phyloP scores from a whole-genome alignment of 2,329 filamentous ascomycete genomes.

The Pyrenochaeta sp. region DNA sequence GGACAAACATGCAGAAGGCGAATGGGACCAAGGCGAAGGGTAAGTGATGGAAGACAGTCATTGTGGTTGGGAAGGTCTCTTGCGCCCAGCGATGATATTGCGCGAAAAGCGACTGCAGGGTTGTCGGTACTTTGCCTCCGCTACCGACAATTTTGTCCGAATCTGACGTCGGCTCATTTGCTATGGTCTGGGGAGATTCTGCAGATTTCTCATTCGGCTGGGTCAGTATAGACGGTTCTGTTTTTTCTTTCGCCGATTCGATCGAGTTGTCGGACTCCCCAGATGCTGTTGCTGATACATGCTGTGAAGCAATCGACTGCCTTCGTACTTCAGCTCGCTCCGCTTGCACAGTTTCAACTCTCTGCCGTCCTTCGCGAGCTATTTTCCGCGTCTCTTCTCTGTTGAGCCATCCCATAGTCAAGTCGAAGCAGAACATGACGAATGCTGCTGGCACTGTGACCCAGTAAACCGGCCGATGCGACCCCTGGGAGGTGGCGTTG shows the following conservation, averaged over 20 bases:
- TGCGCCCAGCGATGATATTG: constrained; percentile 66
- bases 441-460: constrained; percentile 73
- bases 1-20: constrained; percentile 76
- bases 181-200: constrained; percentile 3
- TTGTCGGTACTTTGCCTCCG: constrained; percentile 44
- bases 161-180: constrained; percentile 1
- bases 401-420: constrained; percentile 68
- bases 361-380: constrained; percentile 62
- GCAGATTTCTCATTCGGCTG: constrained; percentile 8
- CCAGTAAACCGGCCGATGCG: constrained; percentile 67
- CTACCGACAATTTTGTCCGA: constrained; percentile 10
- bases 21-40: constrained; percentile 75
- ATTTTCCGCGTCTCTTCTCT: constrained; percentile 69
- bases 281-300: constrained; percentile 11
- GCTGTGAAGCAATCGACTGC: constrained; percentile 19
- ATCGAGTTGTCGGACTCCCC: constrained; percentile 7
- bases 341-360: constrained; percentile 54
- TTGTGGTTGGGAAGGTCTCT: constrained; percentile 74
- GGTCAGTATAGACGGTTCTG: constrained; percentile 2
- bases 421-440: constrained; percentile 73
- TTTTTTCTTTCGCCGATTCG: constrained; percentile 17
- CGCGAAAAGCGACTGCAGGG: constrained; percentile 60
- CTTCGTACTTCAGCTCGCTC: constrained; percentile 42
- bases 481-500: constrained; percentile 66
- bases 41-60: constrained; percentile 69